Evolutionary conservation across 176 grass and related monocot species (phyloP).

Genomic region (Luzula sylvatica): DNA sequence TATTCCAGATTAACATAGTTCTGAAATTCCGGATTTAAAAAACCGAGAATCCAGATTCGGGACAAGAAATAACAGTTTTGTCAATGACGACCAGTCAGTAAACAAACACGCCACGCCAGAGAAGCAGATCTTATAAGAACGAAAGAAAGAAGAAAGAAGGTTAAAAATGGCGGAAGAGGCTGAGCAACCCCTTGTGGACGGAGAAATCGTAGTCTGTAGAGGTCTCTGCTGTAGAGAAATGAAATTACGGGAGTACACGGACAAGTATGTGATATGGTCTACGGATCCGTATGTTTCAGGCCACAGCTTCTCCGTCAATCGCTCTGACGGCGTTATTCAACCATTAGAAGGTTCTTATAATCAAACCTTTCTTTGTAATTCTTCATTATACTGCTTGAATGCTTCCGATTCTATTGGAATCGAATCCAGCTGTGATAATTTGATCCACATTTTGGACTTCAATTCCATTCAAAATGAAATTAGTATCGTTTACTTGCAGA

Average conservation of each 20-base stretch:
- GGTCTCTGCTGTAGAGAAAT: slow-evolving; percentile 60
- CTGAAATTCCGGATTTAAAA: no score
- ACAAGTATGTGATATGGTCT: slow-evolving; percentile 77
- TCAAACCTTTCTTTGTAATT: background rate
- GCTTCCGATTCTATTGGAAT: background rate
- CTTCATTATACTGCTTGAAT: background rate
- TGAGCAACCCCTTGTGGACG: slow-evolving; percentile 30
- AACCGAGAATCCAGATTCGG: background rate
- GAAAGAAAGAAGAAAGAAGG: background rate
- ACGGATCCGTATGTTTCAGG: slow-evolving; percentile 32
- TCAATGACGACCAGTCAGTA: no score
- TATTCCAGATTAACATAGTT: no score
- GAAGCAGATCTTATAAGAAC: background rate
- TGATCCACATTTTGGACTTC: no score
- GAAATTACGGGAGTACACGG: slow-evolving; percentile 67
- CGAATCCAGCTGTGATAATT: background rate
- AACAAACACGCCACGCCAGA: slow-evolving; percentile 3
- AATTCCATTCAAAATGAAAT: background rate
- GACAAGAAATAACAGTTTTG: no score
- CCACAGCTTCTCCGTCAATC: slow-evolving; percentile 51
- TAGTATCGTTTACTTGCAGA: slow-evolving; percentile 16
- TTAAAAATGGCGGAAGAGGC: slow-evolving; percentile 22
- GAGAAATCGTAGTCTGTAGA: slow-evolving; percentile 15
- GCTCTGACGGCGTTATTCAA: slow-evolving; percentile 49
- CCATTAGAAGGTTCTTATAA: slow-evolving; percentile 28